Percentiles rank a stretch among this genome's conserved stretches.
Evolutionary conservation across 2,329 filamentous ascomycete species (phyloP).

Genomic region (Colletotrichum sp.): DNA sequence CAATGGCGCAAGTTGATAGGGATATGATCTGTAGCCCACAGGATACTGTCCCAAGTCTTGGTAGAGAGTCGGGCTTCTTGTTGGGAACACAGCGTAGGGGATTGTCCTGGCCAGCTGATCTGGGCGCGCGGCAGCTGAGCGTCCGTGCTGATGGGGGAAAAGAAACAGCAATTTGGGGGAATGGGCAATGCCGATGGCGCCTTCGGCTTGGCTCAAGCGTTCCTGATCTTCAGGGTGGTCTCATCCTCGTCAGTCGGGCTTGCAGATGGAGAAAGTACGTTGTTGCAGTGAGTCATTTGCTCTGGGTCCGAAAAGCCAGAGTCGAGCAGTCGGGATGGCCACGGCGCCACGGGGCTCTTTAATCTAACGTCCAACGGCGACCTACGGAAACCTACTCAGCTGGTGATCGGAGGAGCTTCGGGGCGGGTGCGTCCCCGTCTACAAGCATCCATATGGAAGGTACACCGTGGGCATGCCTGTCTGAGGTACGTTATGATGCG

Average conservation of each 20-base stretch:
- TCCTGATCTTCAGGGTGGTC: neutral
- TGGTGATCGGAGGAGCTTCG: neutral
- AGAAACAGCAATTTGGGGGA: neutral
- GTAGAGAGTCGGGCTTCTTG: neutral
- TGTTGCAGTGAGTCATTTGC: constrained; percentile 4
- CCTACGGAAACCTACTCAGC: neutral
- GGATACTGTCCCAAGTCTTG: neutral
- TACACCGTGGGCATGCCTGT: neutral
- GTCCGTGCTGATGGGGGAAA: constrained; percentile 9
- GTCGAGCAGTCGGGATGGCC: neutral
- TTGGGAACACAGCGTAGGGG: neutral
- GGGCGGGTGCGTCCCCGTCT: neutral
- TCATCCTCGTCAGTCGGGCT: neutral
- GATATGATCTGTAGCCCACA: neutral
- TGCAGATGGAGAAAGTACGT: neutral
- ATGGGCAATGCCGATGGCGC: constrained; percentile 3
- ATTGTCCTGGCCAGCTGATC: neutral
- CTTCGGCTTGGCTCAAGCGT: neutral
- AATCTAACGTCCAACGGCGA: neutral
- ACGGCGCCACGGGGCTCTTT: neutral
- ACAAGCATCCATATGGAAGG: neutral
- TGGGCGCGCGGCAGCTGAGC: neutral
- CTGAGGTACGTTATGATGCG: neutral
- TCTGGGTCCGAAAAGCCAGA: neutral
- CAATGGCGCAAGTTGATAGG: constrained; percentile 14